Evolutionary conservation across 306 rosid genomes (phyloP), one percentile per base, ranked within the genome.

Genomic region (Carpinus fangiana): DNA sequence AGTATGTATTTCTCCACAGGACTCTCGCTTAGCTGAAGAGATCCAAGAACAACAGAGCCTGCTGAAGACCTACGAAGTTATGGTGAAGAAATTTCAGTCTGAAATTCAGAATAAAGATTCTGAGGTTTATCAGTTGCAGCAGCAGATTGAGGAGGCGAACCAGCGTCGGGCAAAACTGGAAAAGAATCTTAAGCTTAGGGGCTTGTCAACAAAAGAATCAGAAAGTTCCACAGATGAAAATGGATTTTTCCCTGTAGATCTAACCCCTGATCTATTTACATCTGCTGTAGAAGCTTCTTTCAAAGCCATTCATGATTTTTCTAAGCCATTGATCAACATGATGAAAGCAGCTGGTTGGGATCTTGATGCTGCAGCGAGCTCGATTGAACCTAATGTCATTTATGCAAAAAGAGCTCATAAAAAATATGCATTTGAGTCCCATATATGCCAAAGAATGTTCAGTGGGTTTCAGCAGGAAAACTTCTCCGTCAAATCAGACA

Each of bases 321-420:
- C 97, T n/a, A 96, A 96, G 81, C 99, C 98, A 16, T 76, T 96
- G 86, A 96, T 96, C 78, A 96, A 93, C 88, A 96, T 96, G 99
- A 91, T 96, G 99, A 96, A 96, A 88, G 99, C 98, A 7, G 98
- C 99, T 76, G 98, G 96, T 59, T 96, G 99, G 99, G 98, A 96
- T 90, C 99, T 96, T 45, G 99, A 96, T 83, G 90, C 99, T 66
- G 99, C 99, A 26, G 98, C 99, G 51, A 87, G 86, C 87, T 93
- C 99, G 12, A 92, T 96, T 0, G 99, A 93, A 78, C 91, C 94
- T 2, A 74, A 85, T 60, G 93, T 93, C 51, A 87, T 86, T 73
- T 96, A 96, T 76, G 96, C 96, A 2, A 96, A 90, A 87, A 90
- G 99, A 86, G 93, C 99, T 83, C 99, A 96, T 89, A 96, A 96